phyloP scores from a whole-genome alignment of 2,329 filamentous ascomycete genomes.

The Thielaviopsis musarum region DNA sequence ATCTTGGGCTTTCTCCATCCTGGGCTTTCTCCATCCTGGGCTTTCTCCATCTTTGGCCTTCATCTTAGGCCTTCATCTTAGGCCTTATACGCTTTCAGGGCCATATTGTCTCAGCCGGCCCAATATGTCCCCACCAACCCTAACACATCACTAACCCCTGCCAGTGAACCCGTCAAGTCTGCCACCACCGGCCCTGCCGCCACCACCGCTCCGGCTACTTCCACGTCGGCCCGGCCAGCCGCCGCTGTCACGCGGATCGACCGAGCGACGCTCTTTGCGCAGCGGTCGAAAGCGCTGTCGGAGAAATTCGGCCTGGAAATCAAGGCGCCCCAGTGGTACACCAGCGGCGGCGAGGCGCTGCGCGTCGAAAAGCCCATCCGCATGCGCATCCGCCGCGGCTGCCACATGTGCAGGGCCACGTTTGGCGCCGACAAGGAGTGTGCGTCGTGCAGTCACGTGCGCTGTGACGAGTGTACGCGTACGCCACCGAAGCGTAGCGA shows the following conservation, averaged over 20 bases:
- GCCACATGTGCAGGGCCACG: constrained; percentile 61
- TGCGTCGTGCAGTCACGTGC: constrained; percentile 56
- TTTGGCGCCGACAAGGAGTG: constrained; percentile 63
- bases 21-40: too few relatives aligned
- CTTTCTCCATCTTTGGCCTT: too few relatives aligned
- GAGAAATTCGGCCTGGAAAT: constrained; percentile 40
- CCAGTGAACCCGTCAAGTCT: too few relatives aligned
- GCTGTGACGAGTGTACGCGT: constrained; percentile 67
- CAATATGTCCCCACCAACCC: too few relatives aligned
- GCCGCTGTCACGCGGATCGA: constrained; percentile 9
- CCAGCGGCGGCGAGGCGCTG: constrained; percentile 35
- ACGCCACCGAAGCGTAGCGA: constrained; percentile 51
- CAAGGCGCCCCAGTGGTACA: constrained; percentile 35
- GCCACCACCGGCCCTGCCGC: background rate
- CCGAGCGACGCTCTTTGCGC: constrained; percentile 34
- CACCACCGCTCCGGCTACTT: constrained; percentile 1
- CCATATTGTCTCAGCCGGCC: background rate
- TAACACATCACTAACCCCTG: too few relatives aligned
- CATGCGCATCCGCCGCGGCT: constrained; percentile 62
- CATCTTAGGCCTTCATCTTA: too few relatives aligned
- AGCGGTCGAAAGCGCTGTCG: constrained; percentile 38
- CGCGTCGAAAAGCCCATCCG: constrained; percentile 61
- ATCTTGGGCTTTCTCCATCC: too few relatives aligned
- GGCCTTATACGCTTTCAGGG: too few relatives aligned
- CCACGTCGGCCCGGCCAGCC: constrained; percentile 16